phyloP scores from a whole-genome alignment of 1,139 yeast species.

The Candida tropicalis region DNA sequence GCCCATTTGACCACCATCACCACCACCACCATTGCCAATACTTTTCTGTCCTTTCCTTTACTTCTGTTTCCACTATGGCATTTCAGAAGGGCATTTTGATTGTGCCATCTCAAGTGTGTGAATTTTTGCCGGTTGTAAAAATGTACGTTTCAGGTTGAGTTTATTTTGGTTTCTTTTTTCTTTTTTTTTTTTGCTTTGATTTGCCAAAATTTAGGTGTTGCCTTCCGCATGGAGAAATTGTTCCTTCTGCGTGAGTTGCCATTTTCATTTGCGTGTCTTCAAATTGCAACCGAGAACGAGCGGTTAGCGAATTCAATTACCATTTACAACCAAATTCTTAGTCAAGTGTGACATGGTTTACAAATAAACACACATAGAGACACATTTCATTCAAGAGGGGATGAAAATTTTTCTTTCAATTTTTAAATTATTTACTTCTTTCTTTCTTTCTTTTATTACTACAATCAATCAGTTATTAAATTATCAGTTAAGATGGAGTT shows the following conservation, averaged over 20 bases:
- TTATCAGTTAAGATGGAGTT: conserved; percentile 11
- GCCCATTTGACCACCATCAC: too few species aligned
- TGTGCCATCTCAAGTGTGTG: too few species aligned
- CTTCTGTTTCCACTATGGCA: too few species aligned
- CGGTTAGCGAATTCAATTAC: conserved; percentile 10
- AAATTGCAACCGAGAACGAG: conserved; percentile 13
- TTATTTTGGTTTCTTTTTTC: background rate
- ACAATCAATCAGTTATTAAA: background rate
- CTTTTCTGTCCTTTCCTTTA: too few species aligned
- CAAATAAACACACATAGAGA: conserved; percentile 3
- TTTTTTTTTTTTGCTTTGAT: background rate
- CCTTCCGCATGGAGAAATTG: background rate
- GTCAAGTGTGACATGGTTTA: conserved; percentile 6
- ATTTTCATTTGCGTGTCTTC: conserved; percentile 2
- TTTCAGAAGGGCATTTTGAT: too few species aligned
- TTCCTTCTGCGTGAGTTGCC: conserved; percentile 7
- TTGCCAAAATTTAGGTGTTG: conserved; percentile 1
- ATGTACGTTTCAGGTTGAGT: too few species aligned
- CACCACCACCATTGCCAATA: too few species aligned
- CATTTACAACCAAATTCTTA: conserved; percentile 8
- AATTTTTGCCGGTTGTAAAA: too few species aligned
- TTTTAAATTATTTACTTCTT: conserved; percentile 1
- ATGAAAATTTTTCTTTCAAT: conserved; percentile 2
- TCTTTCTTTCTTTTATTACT: background rate
- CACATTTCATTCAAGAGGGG: background rate